Evolutionary conservation across 306 rosid genomes (phyloP).

Genomic region (Lathyrus tuberosus): DNA sequence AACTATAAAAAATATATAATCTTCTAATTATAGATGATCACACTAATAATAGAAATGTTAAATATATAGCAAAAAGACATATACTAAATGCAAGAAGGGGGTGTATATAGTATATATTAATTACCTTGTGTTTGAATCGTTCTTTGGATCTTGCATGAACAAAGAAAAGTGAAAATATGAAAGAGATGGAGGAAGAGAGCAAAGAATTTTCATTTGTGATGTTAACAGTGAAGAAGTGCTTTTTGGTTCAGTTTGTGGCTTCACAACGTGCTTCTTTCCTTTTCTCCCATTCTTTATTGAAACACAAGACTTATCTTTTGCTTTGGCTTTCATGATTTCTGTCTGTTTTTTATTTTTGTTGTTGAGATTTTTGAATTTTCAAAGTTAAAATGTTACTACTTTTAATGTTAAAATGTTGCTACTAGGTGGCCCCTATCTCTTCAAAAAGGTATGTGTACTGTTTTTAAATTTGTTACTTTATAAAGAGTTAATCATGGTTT

Average conservation of each 20-base stretch:
- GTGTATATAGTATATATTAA: background rate
- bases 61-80: background rate
- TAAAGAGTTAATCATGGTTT: constrained; percentile 52
- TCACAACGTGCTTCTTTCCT: constrained; percentile 61
- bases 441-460: constrained; percentile 37
- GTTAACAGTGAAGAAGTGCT: constrained; percentile 47
- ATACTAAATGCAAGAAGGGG: background rate
- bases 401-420: constrained; percentile 47
- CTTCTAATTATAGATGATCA: constrained; percentile 24
- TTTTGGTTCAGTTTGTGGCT: constrained; percentile 36
- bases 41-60: constrained; percentile 18
- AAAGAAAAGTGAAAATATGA: constrained; percentile 50
- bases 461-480: constrained; percentile 45
- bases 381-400: constrained; percentile 53
- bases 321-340: constrained; percentile 71
- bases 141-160: constrained; percentile 93
- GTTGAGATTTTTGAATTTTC: constrained; percentile 47
- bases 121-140: constrained; percentile 68
- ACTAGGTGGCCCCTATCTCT: constrained; percentile 49
- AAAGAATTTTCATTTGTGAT: constrained; percentile 67
- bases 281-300: constrained; percentile 61
- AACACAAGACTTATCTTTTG: constrained; percentile 54
- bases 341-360: constrained; percentile 26
- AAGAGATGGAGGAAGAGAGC: constrained; percentile 56
- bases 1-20: background rate